Evolutionary conservation across 129 eudicot species (phyloP).

Genomic region (Escallonia herrerae): DNA sequence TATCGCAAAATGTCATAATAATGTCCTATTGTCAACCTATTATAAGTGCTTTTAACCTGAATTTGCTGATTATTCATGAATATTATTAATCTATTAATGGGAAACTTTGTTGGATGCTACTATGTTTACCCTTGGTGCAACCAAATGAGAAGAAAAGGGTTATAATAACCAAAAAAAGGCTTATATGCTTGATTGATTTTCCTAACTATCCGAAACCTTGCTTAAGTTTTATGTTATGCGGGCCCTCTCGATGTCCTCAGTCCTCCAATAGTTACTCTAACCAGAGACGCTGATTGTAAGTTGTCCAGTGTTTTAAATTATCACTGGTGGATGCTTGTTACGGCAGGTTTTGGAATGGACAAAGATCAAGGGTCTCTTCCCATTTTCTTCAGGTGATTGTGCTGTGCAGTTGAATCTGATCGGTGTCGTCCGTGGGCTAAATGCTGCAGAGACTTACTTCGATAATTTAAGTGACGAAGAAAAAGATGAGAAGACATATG

Average conservation of each 20-base stretch:
- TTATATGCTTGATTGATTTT: no score
- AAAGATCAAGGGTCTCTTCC: slow-evolving; percentile 12
- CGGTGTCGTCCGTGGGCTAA: slow-evolving; percentile 33
- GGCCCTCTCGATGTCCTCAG: not conserved
- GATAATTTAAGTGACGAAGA: slow-evolving; percentile 15
- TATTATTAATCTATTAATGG: no score
- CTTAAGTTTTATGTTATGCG: not conserved
- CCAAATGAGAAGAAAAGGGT: no score
- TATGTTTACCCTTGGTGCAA: no score
- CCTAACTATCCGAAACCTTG: not conserved
- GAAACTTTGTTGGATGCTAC: no score
- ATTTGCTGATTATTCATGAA: no score
- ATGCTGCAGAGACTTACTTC: slow-evolving; percentile 43
- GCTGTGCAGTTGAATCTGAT: slow-evolving; percentile 38
- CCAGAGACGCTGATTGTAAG: not conserved
- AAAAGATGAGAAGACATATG: slow-evolving; percentile 32
- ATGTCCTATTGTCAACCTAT: no score
- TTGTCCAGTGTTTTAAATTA: not conserved
- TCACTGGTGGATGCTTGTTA: not conserved
- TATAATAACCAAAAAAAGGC: no score
- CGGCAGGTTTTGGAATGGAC: slow-evolving; percentile 40
- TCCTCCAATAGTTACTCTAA: not conserved
- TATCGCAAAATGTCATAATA: no score
- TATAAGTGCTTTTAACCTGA: no score
- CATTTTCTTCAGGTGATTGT: slow-evolving; percentile 14